A percentile compares a stretch with the other conserved stretches of the same genome.
Conservation (phyloP, 2,329 filamentous ascomycete species). For the Colletotrichum musicola region DNA sequence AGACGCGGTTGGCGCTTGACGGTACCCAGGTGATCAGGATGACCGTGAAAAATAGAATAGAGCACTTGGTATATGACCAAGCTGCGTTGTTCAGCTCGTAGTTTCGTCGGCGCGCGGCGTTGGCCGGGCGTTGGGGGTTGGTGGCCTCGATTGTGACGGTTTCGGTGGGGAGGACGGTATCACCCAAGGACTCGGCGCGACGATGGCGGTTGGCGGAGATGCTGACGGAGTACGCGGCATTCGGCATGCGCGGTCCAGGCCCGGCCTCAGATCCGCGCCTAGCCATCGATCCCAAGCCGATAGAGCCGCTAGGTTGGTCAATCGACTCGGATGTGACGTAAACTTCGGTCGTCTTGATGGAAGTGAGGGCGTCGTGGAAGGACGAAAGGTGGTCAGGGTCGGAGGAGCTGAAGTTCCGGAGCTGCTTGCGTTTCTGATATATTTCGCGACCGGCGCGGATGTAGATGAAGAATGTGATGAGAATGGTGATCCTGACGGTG, state of each 20-base stretch:
- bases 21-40: conserved; percentile 82
- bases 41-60: conserved; percentile 78
- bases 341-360: conserved; percentile 73
- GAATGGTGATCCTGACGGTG: conserved; percentile 67
- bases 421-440: conserved; percentile 74
- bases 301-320: conserved; percentile 44
- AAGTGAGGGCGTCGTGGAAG: conserved; percentile 59
- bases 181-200: conserved; percentile 42
- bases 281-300: conserved; percentile 50
- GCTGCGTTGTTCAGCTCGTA: conserved; percentile 72
- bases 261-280: conserved; percentile 41
- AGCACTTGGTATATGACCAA: conserved; percentile 78
- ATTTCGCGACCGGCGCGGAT: conserved; percentile 75
- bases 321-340: conserved; percentile 68
- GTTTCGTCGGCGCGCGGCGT: conserved; percentile 51
- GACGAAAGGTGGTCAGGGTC: conserved; percentile 54
- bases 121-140: conserved; percentile 44
- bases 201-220: conserved; percentile 53
- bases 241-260: conserved; percentile 15
- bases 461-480: conserved; percentile 74
- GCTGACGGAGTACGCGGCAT: conserved; percentile 56
- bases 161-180: conserved; percentile 46
- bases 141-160: conserved; percentile 37
- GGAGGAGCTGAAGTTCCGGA: conserved; percentile 66
- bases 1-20: conserved; percentile 82